Evolutionary conservation across 345 rosid species (phyloP).

Genomic region (Hibiscus syriacus): DNA sequence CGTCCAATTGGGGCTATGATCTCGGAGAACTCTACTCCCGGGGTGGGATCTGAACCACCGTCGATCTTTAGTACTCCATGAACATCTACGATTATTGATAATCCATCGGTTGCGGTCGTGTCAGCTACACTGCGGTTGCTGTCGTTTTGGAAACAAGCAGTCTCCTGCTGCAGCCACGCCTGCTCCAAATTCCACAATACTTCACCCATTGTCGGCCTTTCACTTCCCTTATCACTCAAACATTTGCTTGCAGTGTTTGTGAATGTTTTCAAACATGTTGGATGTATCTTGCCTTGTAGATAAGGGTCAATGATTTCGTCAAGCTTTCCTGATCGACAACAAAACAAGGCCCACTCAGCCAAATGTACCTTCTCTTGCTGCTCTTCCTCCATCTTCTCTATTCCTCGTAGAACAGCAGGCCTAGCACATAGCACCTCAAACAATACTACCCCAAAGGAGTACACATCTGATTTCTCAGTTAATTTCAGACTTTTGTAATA

Average conservation of each 20-base stretch:
- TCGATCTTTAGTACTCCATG: background rate
- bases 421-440: too few relatives aligned
- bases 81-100: background rate
- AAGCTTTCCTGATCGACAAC: background rate
- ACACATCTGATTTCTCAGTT: too few relatives aligned
- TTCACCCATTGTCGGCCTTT: slow-evolving; percentile 61
- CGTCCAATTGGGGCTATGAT: background rate
- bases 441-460: too few relatives aligned
- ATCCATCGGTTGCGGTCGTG: too few relatives aligned
- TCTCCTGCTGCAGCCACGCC: slow-evolving; percentile 31
- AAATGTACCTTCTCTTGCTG: background rate
- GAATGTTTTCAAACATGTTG: slow-evolving; percentile 53
- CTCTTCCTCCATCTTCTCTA: background rate
- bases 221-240: slow-evolving; percentile 43
- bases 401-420: too few relatives aligned
- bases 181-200: slow-evolving; percentile 54
- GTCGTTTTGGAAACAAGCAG: slow-evolving; percentile 4
- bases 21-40: background rate
- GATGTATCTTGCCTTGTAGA: slow-evolving; percentile 21
- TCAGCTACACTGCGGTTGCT: background rate
- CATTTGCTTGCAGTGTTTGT: slow-evolving; percentile 58
- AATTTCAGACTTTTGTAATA: too few relatives aligned
- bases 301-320: background rate
- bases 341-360: background rate
- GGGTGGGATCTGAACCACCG: background rate